Base-by-base conservation (phyloP, 2,329 filamentous ascomycete genomes). In the Aspergillus bombycis region DNA sequence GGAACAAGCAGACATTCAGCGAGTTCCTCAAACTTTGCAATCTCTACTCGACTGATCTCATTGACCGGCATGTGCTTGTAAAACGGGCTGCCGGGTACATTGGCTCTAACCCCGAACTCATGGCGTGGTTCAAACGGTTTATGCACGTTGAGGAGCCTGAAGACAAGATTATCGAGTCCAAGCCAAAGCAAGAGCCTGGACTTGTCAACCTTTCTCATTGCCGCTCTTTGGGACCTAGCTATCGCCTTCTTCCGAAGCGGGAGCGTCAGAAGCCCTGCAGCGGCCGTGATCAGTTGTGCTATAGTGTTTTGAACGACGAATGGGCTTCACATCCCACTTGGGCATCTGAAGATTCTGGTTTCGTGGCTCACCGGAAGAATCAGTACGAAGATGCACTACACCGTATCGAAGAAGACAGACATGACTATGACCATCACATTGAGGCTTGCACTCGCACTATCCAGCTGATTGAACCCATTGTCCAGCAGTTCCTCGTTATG, bases 241-340 rank as follows among this genome's bases (percentile, higher is more conserved):
- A 99, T 78, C 90, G 95, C 61, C 84, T 98, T 32, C 84, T 99
- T 10, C 95, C 95, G 0, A 95, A 94, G 79, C 85, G 93, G 61
- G 95, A 98, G 77, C 90, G 93, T 12, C 88, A 95, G 64, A 96
- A 96, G 81, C 88, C 91, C 0, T 99, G 95, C 81, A 95, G 92
- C 74, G 95, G 95, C 12, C 91, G 95, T 53, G 95, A 99, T 74
- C 93, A 97, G 77, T 89, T 99, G 70, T 99, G 95, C 80, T 90
- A 92, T 69, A 90, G 91, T 28, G 94, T 99, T 0, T 84, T 99
- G 60, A 99, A 99, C 69, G 95, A 99, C 71, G 92, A 97, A 70
- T 99, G 95, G 95, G 95, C 95, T 2, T 98, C 94, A 30, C 95
- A 99, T 79, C 95, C 95, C 4, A 99, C 95, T 0, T 99, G 95